Base-by-base conservation (phyloP, 1,139 yeast species). In the Pichia sp. region DNA sequence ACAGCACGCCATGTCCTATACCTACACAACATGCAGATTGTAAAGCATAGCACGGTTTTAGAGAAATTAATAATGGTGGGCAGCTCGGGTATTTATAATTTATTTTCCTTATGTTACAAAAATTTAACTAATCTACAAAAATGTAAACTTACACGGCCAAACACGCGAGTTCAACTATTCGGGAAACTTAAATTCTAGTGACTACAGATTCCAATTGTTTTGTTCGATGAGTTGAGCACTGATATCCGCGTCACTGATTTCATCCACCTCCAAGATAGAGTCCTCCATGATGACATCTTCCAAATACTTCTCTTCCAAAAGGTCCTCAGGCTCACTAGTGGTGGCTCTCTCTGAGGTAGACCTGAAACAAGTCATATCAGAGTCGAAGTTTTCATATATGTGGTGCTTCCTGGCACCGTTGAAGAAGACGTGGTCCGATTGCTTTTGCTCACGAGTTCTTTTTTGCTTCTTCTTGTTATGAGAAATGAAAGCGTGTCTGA, bases 391-490 rank as follows among this genome's bases (percentile, higher is more conserved):
- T 31, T 51, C 53, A 33, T 36, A 51, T 16, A 46, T n/a, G 12
- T 33, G 29, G 6, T 16, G 16, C n/a, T 41, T 24, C 7, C 48
- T 50, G 12, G 16, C 27, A 27, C 49, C 47, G 38, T 50, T 50
- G 16, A 50, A 50, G n/a, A 29, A 50, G 6, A 36, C 44, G 24
- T 51, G 42, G 24, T 52, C 54, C 20, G 44, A 31, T 16, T 20
- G 17, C 45, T 43, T 47, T 38, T 54, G 51, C 12, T 40, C 40
- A 12, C 36, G 36, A 12, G 33, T 41, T 45, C 57, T 49, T n/a
- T 34, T 42, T 29, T 52, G 33, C 36, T 43, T 51, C 24, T 44
- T 49, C 17, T 42, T 41, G 24, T 54, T 54, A 33, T 54, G 57
- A 1, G 10, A 4, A 10, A 17, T 24, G 16, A 45, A 46, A 6